A percentile compares a stretch with the other conserved stretches of the same genome.
Conservation (phyloP, 176 grass and related monocot species). For the Cenchrus purpureus region DNA sequence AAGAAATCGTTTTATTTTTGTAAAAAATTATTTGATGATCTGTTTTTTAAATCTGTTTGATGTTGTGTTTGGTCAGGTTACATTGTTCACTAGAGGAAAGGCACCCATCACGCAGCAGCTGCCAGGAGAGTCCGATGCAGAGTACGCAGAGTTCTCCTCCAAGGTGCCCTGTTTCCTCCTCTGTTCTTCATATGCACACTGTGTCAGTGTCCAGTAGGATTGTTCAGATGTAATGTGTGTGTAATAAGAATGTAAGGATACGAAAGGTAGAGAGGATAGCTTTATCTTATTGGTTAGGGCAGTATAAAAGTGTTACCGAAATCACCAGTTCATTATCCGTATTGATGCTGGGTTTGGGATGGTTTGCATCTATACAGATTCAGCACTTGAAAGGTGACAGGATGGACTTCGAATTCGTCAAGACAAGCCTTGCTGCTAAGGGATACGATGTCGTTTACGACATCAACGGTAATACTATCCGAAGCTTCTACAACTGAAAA, state of each 20-base stretch:
- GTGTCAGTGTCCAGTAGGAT: neutral
- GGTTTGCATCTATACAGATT: too few species aligned
- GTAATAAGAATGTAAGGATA: conserved; percentile 4
- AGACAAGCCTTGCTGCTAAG: too few species aligned
- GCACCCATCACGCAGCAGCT: conserved; percentile 87
- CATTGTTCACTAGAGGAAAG: conserved; percentile 97
- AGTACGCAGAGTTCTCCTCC: conserved; percentile 78
- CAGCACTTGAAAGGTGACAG: too few species aligned
- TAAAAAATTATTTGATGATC: neutral
- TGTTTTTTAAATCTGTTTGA: too few species aligned
- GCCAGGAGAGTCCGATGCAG: conserved; percentile 89
- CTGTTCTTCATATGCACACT: neutral
- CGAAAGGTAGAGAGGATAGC: neutral
- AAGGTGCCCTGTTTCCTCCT: conserved; percentile 52
- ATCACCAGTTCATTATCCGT: too few species aligned
- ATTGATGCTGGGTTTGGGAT: too few species aligned
- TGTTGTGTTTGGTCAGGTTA: conserved; percentile 56
- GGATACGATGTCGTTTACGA: too few species aligned
- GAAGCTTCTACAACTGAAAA: too few species aligned
- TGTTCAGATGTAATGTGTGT: neutral
- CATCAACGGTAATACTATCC: too few species aligned
- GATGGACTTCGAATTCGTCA: too few species aligned
- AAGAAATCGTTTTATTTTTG: neutral
- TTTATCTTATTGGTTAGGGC: neutral
- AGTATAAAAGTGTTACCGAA: neutral